phyloP scores from a whole-genome alignment of 164 flowering plant species.

The Liquidambar formosana region DNA sequence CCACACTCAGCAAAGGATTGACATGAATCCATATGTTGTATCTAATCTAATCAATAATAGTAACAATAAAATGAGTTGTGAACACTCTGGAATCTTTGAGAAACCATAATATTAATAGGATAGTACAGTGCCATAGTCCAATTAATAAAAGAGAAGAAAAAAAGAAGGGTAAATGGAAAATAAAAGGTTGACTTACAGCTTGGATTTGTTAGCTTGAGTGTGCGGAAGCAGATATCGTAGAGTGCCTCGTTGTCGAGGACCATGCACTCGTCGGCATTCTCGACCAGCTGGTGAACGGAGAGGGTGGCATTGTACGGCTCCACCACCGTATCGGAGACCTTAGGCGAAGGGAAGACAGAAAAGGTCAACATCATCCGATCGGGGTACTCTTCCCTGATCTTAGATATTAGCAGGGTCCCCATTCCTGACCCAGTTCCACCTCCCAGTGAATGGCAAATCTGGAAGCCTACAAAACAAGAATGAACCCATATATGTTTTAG shows the following conservation, averaged over 20 bases:
- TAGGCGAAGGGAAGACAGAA: slow-evolving; percentile 66
- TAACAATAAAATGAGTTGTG: too few relatives aligned
- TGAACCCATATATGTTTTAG: too few relatives aligned
- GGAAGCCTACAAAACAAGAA: slow-evolving; percentile 46
- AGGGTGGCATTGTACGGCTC: slow-evolving; percentile 76
- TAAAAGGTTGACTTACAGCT: slow-evolving; percentile 47
- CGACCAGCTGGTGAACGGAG: slow-evolving; percentile 68
- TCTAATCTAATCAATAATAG: too few relatives aligned
- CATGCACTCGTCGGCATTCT: slow-evolving; percentile 74
- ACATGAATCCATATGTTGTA: too few relatives aligned
- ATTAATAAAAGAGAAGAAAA: too few relatives aligned
- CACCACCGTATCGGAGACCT: slow-evolving; percentile 69
- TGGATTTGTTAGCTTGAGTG: slow-evolving; percentile 69
- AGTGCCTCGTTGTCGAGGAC: slow-evolving; percentile 73
- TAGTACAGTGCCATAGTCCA: too few relatives aligned
- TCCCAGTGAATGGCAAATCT: slow-evolving; percentile 64
- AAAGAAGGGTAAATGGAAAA: too few relatives aligned
- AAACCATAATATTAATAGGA: too few relatives aligned
- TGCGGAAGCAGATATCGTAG: slow-evolving; percentile 66
- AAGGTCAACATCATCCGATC: slow-evolving; percentile 73
- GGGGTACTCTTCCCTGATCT: slow-evolving; percentile 66
- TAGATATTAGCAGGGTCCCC: slow-evolving; percentile 62
- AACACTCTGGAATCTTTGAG: too few relatives aligned
- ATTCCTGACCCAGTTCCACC: slow-evolving; percentile 75
- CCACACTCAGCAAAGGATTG: too few relatives aligned